Base-by-base conservation (phyloP, 148 eudicot species). In the Silene latifolia region DNA sequence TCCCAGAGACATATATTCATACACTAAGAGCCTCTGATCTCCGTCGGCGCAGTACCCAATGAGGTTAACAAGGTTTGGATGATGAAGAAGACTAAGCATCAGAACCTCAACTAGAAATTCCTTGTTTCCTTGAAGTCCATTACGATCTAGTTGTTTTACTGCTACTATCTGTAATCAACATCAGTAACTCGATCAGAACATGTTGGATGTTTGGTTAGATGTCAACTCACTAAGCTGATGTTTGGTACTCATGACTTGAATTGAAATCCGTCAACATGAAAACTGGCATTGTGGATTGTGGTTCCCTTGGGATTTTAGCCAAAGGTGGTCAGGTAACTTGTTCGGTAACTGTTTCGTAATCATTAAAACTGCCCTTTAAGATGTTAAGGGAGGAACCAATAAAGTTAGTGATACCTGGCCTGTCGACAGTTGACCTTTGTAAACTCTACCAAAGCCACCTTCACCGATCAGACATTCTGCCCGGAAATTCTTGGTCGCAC, bases 361-460 rank as follows among this genome's bases (percentile, higher is more conserved):
- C 0, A 35, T 35, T 35, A 35, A 4, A 35, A 35, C 42, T 35
- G 42, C 42, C 42, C 42, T 35, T 32, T 32, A 4, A 4, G 35
- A 60, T 17, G 51, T 48, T 14, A 20, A 46, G 21, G 0, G 15
- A 13, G 68, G 19, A 18, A 14, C 18, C 9, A 70, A 12, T 11
- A 48, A 56, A 25, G 27, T 32, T 39, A 27, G 1, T 10, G 35
- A 4, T 82, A 87, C 93, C 89, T 89, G 87, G 48, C 87, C 86
- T 17, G 79, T 79, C 25, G 63, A 80, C 77, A 89, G 78, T 48
- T 77, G 75, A 15, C 93, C 93, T 82, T 78, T 87, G 74, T 89
- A 89, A 71, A 89, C 93, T 73, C 91, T 82, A 65, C 93, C 93
- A 64, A 87, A 89, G 10, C 93, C 89, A 21, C 89, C 91, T 87